Conservation (phyloP, 108 stramenopile species). For the Nannochloropsis oceanica region DNA sequence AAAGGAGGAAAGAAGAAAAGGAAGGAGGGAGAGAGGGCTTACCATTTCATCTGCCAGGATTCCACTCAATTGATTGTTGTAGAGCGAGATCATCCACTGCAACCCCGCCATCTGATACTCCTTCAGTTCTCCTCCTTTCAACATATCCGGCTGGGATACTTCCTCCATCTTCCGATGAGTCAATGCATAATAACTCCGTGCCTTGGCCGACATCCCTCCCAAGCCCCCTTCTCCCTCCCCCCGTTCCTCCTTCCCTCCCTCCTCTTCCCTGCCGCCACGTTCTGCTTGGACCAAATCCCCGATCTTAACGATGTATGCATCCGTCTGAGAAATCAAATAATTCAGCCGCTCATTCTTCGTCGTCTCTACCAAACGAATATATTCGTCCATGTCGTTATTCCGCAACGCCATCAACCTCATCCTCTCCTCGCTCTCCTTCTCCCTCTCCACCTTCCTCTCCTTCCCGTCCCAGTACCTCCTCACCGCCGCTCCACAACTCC, state of each 20-base stretch:
- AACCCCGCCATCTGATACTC: slow-evolving; percentile 51
- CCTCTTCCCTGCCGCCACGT: background rate
- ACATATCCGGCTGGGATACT: slow-evolving; percentile 23
- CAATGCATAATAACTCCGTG: background rate
- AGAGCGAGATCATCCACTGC: slow-evolving; percentile 53
- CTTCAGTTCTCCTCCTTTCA: slow-evolving; percentile 36
- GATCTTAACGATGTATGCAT: slow-evolving; percentile 32
- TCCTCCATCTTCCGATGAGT: slow-evolving; percentile 9
- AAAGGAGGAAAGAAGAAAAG: no score
- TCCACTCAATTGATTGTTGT: slow-evolving; percentile 28
- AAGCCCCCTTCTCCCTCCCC: background rate
- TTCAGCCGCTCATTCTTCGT: slow-evolving; percentile 36
- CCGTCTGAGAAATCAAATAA: slow-evolving; percentile 30
- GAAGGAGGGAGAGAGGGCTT: no score
- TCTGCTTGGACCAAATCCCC: slow-evolving; percentile 3
- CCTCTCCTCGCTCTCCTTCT: slow-evolving; percentile 29
- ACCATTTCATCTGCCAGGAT: slow-evolving; percentile 56
- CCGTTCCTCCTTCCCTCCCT: slow-evolving; percentile 1
- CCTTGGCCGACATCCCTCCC: background rate
- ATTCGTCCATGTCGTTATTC: slow-evolving; percentile 33
- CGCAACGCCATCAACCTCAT: slow-evolving; percentile 33
- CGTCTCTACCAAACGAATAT: slow-evolving; percentile 31
- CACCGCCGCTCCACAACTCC: background rate
- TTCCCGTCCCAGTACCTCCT: background rate
- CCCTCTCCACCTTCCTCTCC: slow-evolving; percentile 13